Percentiles rank a stretch among this genome's conserved stretches.
These are phyloP conservation scores for Benincasa hispida DNA, from an alignment of 306 rosid species.

Conservation along the genomic window DNA sequence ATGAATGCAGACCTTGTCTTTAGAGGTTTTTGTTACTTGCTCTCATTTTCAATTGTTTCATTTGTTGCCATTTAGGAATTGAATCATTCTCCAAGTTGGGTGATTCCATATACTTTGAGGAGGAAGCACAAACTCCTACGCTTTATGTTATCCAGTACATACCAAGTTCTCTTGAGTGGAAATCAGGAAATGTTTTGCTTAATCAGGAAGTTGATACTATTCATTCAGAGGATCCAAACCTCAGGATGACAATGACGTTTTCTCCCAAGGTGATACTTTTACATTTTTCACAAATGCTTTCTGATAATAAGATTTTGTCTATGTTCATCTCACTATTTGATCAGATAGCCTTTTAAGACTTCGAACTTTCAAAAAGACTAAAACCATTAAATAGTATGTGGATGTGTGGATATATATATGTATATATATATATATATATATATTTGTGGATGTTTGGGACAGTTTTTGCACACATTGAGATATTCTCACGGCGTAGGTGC, in stretches of 20 bases:
- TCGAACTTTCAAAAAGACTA: background rate
- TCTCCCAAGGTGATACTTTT: conserved; percentile 21
- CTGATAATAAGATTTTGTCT: background rate
- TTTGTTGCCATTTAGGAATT: conserved; percentile 30
- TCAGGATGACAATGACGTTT: conserved; percentile 37
- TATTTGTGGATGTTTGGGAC: too few relatives aligned
- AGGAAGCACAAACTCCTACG: conserved; percentile 31
- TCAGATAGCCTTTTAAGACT: background rate
- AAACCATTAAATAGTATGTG: background rate
- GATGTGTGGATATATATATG: too few relatives aligned
- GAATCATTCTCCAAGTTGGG: conserved; percentile 89
- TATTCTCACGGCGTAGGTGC: too few relatives aligned
- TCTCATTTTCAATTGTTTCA: background rate
- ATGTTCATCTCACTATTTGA: background rate
- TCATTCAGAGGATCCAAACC: conserved; percentile 49
- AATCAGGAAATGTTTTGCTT: conserved; percentile 34
- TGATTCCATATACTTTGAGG: conserved; percentile 88
- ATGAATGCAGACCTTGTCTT: background rate
- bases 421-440: too few relatives aligned
- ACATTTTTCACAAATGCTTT: background rate
- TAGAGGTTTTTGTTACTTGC: background rate
- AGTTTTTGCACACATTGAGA: too few relatives aligned
- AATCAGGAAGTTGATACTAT: conserved; percentile 42
- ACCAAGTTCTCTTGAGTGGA: conserved; percentile 71
- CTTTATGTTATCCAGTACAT: conserved; percentile 73